These are phyloP conservation scores for Penicillium glabrum DNA, from an alignment of 2,329 filamentous ascomycete species.

Conservation along the genomic window DNA sequence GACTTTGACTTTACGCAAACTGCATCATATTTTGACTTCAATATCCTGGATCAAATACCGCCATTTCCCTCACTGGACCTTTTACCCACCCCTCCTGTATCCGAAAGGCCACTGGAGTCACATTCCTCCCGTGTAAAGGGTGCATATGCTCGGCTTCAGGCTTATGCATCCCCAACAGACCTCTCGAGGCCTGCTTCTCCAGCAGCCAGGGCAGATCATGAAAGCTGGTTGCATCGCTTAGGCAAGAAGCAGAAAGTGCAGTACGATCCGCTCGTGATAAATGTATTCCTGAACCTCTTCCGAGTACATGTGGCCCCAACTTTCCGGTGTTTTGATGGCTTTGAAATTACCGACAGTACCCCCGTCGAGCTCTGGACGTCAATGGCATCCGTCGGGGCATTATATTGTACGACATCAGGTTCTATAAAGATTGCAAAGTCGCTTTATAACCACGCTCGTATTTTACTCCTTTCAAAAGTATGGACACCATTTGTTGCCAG, in stretches of 20 bases:
- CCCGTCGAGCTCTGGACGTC: background rate
- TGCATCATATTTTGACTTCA: background rate
- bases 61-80: background rate
- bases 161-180: background rate
- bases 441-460: background rate
- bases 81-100: background rate
- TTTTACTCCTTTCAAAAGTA: background rate
- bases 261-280: background rate
- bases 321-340: background rate
- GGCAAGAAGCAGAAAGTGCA: background rate
- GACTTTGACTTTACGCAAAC: background rate
- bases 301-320: background rate
- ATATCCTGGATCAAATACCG: background rate
- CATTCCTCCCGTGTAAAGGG: background rate
- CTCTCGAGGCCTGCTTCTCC: background rate
- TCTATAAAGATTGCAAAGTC: background rate
- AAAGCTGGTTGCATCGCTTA: background rate
- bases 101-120: background rate
- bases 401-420: background rate
- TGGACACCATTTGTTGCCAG: background rate
- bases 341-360: background rate
- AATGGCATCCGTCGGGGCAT: background rate
- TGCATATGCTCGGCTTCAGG: background rate
- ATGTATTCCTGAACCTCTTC: background rate
- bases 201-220: background rate